Evolutionary conservation across 768 basidiomycete genomes (phyloP).

Genomic region (Leccinum truebloodii): DNA sequence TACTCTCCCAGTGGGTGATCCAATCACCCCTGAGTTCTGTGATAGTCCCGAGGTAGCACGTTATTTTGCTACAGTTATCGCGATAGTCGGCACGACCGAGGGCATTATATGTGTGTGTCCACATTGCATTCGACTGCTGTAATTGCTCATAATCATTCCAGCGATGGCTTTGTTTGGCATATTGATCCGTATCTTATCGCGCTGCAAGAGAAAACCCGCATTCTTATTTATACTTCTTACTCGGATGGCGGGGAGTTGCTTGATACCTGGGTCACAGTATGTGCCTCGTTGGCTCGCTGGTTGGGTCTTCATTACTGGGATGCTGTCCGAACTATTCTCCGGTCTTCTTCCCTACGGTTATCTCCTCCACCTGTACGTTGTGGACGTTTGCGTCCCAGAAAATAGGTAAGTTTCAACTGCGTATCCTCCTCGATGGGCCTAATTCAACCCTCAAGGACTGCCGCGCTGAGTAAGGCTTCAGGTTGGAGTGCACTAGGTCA

Average conservation of each 20-base stretch:
- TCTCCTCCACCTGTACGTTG: slow-evolving; percentile 29
- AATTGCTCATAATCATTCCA: slow-evolving; percentile 11
- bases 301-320: slow-evolving; percentile 21
- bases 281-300: slow-evolving; percentile 15
- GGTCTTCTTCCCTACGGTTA: slow-evolving; percentile 15
- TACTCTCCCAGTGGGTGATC: slow-evolving; percentile 9
- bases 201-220: slow-evolving; percentile 28
- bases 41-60: slow-evolving; percentile 21
- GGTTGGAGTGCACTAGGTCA: slow-evolving; percentile 35
- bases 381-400: slow-evolving; percentile 29
- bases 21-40: slow-evolving; percentile 19
- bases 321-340: slow-evolving; percentile 19
- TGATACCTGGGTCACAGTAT: slow-evolving; percentile 21
- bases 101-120: slow-evolving; percentile 30
- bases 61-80: slow-evolving; percentile 23
- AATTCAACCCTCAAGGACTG: slow-evolving; percentile 22
- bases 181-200: slow-evolving; percentile 26
- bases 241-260: slow-evolving; percentile 12
- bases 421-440: neutral
- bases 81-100: slow-evolving; percentile 15
- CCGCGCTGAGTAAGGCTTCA: slow-evolving; percentile 24
- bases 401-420: slow-evolving; percentile 17
- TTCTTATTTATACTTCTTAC: slow-evolving; percentile 14
- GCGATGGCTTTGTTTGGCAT: slow-evolving; percentile 26
- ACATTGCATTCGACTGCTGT: neutral